Percentiles rank a stretch among this genome's conserved stretches.
Evolutionary conservation across 176 grass and related monocot species (phyloP).

Genomic region (Carex pumila): DNA sequence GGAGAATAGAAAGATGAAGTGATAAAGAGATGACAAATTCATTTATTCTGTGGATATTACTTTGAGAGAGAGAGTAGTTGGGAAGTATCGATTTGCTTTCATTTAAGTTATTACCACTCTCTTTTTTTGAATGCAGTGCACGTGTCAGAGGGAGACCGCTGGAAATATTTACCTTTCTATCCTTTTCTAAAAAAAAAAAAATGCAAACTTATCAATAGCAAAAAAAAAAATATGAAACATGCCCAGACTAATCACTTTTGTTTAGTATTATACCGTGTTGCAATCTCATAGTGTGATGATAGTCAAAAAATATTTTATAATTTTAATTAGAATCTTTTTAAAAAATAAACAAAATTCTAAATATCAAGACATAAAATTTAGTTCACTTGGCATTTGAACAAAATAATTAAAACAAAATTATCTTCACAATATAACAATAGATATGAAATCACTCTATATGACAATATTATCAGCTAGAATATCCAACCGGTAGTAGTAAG

Average conservation of each 20-base stretch:
- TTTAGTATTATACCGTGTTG: background rate
- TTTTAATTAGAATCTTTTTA: background rate
- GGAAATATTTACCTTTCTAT: background rate
- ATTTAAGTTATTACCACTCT: background rate
- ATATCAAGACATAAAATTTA: background rate
- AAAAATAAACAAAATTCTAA: background rate
- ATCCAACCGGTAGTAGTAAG: too few relatives aligned
- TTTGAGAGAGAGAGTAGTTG: conserved; percentile 4
- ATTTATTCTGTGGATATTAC: background rate
- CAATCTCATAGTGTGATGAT: background rate
- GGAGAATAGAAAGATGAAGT: background rate
- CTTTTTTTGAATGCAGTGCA: background rate
- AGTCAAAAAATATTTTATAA: background rate
- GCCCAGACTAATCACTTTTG: too few relatives aligned
- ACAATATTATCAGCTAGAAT: too few relatives aligned
- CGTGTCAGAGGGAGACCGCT: background rate
- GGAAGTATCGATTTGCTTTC: conserved; percentile 11
- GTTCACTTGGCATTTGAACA: background rate
- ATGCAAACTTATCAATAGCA: background rate
- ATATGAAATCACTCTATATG: too few relatives aligned
- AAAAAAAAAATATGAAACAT: background rate
- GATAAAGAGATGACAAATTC: background rate
- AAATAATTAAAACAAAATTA: background rate
- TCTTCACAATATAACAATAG: too few relatives aligned
- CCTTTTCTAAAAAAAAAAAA: background rate